These are phyloP conservation scores for Rosa persica DNA, from an alignment of 306 rosid species.

Conservation along the genomic window DNA sequence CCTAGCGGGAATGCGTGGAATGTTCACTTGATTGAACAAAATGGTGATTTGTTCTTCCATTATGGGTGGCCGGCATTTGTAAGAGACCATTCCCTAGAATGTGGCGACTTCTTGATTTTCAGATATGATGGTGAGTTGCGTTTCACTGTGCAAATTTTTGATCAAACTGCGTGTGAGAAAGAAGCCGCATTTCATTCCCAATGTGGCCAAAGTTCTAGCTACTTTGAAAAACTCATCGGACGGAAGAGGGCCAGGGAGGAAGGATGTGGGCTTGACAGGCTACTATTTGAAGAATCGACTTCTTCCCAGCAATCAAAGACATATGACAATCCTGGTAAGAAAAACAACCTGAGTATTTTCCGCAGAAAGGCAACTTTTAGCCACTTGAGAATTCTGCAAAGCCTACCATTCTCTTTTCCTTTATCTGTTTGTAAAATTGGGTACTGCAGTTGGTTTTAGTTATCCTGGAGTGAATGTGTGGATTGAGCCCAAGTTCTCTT, in stretches of 20 bases:
- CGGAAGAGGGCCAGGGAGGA: constrained; percentile 49
- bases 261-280: constrained; percentile 31
- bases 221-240: constrained; percentile 27
- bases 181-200: constrained; percentile 66
- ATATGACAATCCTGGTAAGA: constrained; percentile 48
- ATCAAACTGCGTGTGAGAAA: constrained; percentile 82
- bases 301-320: constrained; percentile 30
- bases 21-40: constrained; percentile 53
- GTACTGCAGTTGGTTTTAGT: not conserved
- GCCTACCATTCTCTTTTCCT: not conserved
- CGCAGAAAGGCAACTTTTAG: not conserved
- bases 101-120: constrained; percentile 85
- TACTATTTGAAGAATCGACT: constrained; percentile 39
- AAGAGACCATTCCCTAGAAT: constrained; percentile 61
- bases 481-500: constrained; percentile 9
- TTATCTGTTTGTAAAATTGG: constrained; percentile 3
- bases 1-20: constrained; percentile 78
- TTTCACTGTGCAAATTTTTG: constrained; percentile 76
- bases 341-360: constrained; percentile 21
- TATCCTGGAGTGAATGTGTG: constrained; percentile 9
- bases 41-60: constrained; percentile 54
- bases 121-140: constrained; percentile 66
- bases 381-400: not conserved
- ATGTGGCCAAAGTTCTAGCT: constrained; percentile 47
- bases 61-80: constrained; percentile 78